Percentiles rank a stretch among this genome's conserved stretches.
phyloP scores from a whole-genome alignment of 2,329 filamentous ascomycete genomes.

The Cadophora sp. region DNA sequence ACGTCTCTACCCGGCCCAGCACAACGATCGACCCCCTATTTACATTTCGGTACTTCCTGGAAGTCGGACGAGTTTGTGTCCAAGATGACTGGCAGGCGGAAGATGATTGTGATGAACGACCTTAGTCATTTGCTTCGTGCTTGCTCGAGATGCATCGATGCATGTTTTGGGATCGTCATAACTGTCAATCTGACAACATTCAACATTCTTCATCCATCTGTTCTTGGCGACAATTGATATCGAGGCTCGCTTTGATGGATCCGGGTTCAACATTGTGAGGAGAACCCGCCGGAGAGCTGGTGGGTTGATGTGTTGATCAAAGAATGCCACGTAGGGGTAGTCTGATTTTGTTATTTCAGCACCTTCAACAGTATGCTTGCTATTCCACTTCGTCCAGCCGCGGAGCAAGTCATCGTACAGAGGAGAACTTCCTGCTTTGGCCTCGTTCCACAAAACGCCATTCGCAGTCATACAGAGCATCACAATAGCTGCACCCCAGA shows the following conservation, averaged over 20 bases:
- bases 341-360: slow-evolving; percentile 60
- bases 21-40: background rate
- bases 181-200: slow-evolving; percentile 79
- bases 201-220: slow-evolving; percentile 75
- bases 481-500: slow-evolving; percentile 86
- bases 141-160: slow-evolving; percentile 64
- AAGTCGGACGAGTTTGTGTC: slow-evolving; percentile 41
- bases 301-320: slow-evolving; percentile 71
- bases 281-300: slow-evolving; percentile 74
- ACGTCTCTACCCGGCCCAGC: background rate
- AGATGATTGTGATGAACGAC: slow-evolving; percentile 44
- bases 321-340: slow-evolving; percentile 69
- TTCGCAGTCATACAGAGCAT: slow-evolving; percentile 79
- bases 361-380: slow-evolving; percentile 56
- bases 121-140: slow-evolving; percentile 53
- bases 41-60: slow-evolving; percentile 42
- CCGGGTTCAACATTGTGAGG: slow-evolving; percentile 82
- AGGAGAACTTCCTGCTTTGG: slow-evolving; percentile 57
- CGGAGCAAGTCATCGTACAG: slow-evolving; percentile 67
- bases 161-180: slow-evolving; percentile 66
- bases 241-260: slow-evolving; percentile 72
- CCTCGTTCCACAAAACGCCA: slow-evolving; percentile 77
- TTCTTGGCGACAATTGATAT: slow-evolving; percentile 73
- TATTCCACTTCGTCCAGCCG: slow-evolving; percentile 74
- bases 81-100: slow-evolving; percentile 35